Evolutionary conservation across 75 land plant genomes (phyloP), one percentile per base, ranked within the genome.

Genomic region (Larix kaempferi): DNA sequence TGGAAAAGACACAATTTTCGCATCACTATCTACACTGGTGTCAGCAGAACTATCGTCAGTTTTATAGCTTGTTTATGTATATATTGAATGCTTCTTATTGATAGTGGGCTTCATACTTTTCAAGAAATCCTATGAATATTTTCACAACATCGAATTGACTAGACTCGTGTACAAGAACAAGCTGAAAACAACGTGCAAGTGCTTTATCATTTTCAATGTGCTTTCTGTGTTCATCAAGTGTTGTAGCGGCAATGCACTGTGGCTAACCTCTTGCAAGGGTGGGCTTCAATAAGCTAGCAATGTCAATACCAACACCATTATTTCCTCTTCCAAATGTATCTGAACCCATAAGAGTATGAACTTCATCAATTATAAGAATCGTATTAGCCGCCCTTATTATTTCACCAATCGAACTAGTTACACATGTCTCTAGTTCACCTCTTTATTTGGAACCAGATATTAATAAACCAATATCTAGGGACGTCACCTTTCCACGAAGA

Each of bases 221-320:
- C 74, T 77, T 85, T 71, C 92, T 84, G 76, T 93, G 89, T 62
- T 93, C 98, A 76, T 83, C 89, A 59, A 90, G 25, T 15, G 95
- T 95, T 35, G 94, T 95, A 57, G 95, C 88, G 71, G 89, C 95
- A 74, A 95, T 91, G 77, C 95, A 95, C 98, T 96, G 94, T 66
- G 92, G 75, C 64, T 91, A 85, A 57, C 93, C 98, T 73, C 92
- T 82, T 0, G 87, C 98, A 78, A 95, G 90, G 3, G 92, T 79
- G 19, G 93, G 93, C 62, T 93, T 93, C 56, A 95, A 71, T 41
- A 95, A 74, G 67, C 91, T 95, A 52, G 91, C 90, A 78, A 90
- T 90, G 79, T 91, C 92, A 27, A 95, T 79, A 16, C 92, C 94
- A 33, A 90, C 79, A 22, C 96, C 93, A 44, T 83, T 85, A 61